These are phyloP conservation scores for Hymenoscyphus albidus DNA, from an alignment of 2,329 filamentous ascomycete genomes.

Conservation along the genomic window DNA sequence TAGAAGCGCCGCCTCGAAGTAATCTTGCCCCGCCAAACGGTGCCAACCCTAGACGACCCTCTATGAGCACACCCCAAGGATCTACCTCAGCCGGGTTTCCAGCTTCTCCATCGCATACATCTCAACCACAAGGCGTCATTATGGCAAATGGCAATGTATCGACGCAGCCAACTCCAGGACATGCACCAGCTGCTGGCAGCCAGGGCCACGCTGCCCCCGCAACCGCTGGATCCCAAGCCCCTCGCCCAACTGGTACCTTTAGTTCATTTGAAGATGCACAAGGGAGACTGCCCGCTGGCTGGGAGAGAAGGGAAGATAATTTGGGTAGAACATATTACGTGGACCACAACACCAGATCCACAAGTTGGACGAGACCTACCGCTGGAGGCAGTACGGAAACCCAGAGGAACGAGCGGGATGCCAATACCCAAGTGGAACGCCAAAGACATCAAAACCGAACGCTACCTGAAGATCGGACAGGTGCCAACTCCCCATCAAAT, in stretches of 20 bases:
- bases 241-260: slow-evolving; percentile 49
- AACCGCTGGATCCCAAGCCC: slow-evolving; percentile 25
- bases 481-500: slow-evolving; percentile 78
- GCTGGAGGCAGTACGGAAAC: slow-evolving; percentile 71
- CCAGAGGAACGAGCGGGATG: slow-evolving; percentile 75
- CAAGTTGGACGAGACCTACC: slow-evolving; percentile 93
- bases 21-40: slow-evolving; percentile 31
- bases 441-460: slow-evolving; percentile 93
- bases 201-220: slow-evolving; percentile 25
- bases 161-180: slow-evolving; percentile 33
- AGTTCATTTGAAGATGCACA: slow-evolving; percentile 97
- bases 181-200: slow-evolving; percentile 35
- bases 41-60: slow-evolving; percentile 32
- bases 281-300: slow-evolving; percentile 84
- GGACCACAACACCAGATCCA: slow-evolving; percentile 94
- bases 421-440: slow-evolving; percentile 88
- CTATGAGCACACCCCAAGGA: slow-evolving; percentile 33
- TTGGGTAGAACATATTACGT: slow-evolving; percentile 96
- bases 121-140: slow-evolving; percentile 25
- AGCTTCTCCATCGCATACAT: slow-evolving; percentile 38
- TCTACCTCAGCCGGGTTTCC: slow-evolving; percentile 30
- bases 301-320: slow-evolving; percentile 95
- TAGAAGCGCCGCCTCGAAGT: slow-evolving; percentile 62
- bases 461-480: slow-evolving; percentile 90
- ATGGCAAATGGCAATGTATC: slow-evolving; percentile 33